phyloP scores from a whole-genome alignment of 192 early-diverging fungal species.

The Coemansia sp. region DNA sequence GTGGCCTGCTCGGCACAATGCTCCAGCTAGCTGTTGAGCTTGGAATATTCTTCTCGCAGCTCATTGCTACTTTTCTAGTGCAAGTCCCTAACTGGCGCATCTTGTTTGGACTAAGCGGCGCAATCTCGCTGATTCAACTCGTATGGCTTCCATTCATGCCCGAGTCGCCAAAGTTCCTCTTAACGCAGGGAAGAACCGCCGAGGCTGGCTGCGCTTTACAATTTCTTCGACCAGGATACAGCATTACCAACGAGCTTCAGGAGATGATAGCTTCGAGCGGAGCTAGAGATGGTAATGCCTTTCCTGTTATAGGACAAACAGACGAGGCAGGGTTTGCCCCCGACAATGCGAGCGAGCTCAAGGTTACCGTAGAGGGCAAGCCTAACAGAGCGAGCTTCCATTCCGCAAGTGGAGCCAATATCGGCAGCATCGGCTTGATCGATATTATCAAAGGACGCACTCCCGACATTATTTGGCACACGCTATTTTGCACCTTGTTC shows the following conservation, averaged over 20 bases:
- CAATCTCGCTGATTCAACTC: slow-evolving; percentile 62
- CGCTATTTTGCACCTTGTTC: slow-evolving; percentile 66
- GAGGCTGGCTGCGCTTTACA: slow-evolving; percentile 62
- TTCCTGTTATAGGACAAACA: background rate
- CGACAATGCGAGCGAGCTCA: background rate
- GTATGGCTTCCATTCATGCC: slow-evolving; percentile 68
- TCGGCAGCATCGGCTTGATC: slow-evolving; percentile 20
- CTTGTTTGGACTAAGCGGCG: slow-evolving; percentile 64
- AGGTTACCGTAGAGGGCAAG: slow-evolving; percentile 11
- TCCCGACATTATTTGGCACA: slow-evolving; percentile 58
- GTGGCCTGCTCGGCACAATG: slow-evolving; percentile 72
- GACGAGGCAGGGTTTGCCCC: slow-evolving; percentile 14
- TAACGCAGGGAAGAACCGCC: slow-evolving; percentile 56
- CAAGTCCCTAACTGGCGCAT: slow-evolving; percentile 70
- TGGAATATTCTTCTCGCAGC: slow-evolving; percentile 74
- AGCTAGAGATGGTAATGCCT: background rate
- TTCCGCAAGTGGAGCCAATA: background rate
- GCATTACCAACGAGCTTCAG: slow-evolving; percentile 62
- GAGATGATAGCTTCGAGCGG: slow-evolving; percentile 50
- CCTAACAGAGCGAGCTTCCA: background rate
- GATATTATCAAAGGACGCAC: slow-evolving; percentile 52
- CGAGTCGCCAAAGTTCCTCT: slow-evolving; percentile 74
- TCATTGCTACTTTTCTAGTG: slow-evolving; percentile 60
- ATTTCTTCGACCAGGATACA: slow-evolving; percentile 54
- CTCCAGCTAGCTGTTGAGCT: slow-evolving; percentile 77